phyloP scores from a whole-genome alignment of 2,329 filamentous ascomycete genomes.

The Phialophora macrospora region DNA sequence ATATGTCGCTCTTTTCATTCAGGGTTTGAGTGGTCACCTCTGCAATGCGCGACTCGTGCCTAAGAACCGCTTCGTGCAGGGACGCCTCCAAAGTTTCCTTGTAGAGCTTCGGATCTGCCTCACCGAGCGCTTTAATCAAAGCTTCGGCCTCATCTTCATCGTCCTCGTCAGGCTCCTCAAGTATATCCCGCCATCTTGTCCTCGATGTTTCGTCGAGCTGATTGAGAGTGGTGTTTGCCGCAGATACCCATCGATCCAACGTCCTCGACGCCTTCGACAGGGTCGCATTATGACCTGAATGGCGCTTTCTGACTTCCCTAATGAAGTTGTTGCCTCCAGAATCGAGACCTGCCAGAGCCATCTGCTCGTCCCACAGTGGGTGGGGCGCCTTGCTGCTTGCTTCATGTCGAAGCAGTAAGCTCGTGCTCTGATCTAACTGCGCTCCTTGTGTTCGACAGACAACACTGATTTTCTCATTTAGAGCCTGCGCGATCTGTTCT shows the following conservation, averaged over 20 bases:
- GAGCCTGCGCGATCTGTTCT: conserved; percentile 67
- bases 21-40: conserved; percentile 14
- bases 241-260: conserved; percentile 29
- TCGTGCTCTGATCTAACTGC: conserved; percentile 25
- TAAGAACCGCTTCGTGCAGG: conserved; percentile 15
- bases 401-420: conserved; percentile 12
- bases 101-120: conserved; percentile 31
- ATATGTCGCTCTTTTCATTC: conserved; percentile 6
- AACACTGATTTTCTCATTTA: conserved; percentile 61
- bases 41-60: conserved; percentile 22
- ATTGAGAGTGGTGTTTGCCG: conserved; percentile 17
- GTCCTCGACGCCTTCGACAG: conserved; percentile 21
- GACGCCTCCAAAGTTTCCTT: conserved; percentile 16
- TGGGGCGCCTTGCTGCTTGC: neutral
- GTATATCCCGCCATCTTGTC: conserved; percentile 36
- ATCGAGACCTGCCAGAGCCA: conserved; percentile 23
- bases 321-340: conserved; percentile 26
- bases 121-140: conserved; percentile 26
- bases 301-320: conserved; percentile 28
- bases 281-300: conserved; percentile 30
- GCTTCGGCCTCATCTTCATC: conserved; percentile 34
- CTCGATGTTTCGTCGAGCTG: conserved; percentile 26
- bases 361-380: conserved; percentile 34
- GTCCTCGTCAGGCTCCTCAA: conserved; percentile 41
- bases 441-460: conserved; percentile 27